Conservation (phyloP, 225 moss, liverwort and hornwort species). For the Anthoceros angustus region DNA sequence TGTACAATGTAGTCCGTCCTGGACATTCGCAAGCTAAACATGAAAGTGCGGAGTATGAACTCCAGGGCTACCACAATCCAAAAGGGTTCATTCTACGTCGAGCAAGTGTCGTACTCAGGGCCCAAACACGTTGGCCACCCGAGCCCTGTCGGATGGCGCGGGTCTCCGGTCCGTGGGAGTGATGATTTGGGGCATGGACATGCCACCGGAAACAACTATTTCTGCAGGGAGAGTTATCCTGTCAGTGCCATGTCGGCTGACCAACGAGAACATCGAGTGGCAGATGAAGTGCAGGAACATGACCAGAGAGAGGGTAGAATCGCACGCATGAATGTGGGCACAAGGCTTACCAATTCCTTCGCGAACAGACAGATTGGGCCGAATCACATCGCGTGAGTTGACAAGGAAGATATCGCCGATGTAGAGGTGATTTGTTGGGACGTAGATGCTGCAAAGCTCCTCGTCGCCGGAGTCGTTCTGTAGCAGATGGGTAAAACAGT, state of each 20-base stretch:
- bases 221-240: background rate
- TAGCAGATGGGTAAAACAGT: background rate
- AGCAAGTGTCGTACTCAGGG: background rate
- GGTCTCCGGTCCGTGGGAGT: background rate
- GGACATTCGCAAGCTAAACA: too few species aligned
- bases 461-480: slow-evolving; percentile 88
- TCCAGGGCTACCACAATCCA: too few species aligned
- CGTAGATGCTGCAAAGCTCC: slow-evolving; percentile 93
- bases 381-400: slow-evolving; percentile 73
- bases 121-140: background rate
- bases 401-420: slow-evolving; percentile 98
- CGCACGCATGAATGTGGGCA: background rate
- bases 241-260: too few species aligned
- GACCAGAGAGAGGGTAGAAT: background rate
- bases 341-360: slow-evolving; percentile 73
- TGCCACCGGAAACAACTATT: slow-evolving; percentile 1
- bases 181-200: slow-evolving; percentile 2
- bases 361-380: slow-evolving; percentile 93
- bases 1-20: too few species aligned
- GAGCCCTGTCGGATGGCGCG: background rate
- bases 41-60: too few species aligned
- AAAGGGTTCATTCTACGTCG: too few species aligned
- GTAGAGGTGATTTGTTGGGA: slow-evolving; percentile 96
- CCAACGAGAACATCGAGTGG: too few species aligned
- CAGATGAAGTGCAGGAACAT: background rate